These are phyloP conservation scores for Herpetomonas tarakana DNA, from an alignment of 208 protist genomes.

Conservation along the genomic window DNA sequence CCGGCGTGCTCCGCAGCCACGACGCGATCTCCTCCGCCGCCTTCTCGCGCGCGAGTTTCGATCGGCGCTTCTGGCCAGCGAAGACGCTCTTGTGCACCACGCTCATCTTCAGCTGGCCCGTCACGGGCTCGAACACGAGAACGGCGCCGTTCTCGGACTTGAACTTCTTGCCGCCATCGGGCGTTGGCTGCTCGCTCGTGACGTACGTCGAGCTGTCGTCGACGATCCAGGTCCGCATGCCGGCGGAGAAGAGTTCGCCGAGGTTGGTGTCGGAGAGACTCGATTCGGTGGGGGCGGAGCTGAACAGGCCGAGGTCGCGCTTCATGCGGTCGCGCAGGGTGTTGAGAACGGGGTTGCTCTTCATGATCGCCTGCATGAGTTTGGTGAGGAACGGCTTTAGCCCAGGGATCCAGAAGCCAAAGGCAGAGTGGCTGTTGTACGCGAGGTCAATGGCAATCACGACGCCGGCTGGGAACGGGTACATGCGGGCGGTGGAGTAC, in stretches of 20 bases:
- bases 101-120: slow-evolving; percentile 99
- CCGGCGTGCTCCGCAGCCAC: slow-evolving; percentile 98
- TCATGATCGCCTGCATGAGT: slow-evolving; percentile 99
- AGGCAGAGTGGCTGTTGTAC: slow-evolving; percentile 99
- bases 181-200: slow-evolving; percentile 99
- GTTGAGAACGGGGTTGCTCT: slow-evolving; percentile 99
- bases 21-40: slow-evolving; percentile 99
- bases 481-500: slow-evolving; percentile 99
- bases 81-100: slow-evolving; percentile 99
- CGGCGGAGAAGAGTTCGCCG: slow-evolving; percentile 99
- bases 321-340: slow-evolving; percentile 99
- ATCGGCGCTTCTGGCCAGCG: slow-evolving; percentile 99
- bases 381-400: slow-evolving; percentile 97
- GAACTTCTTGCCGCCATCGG: slow-evolving; percentile 98
- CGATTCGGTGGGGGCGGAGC: slow-evolving; percentile 99
- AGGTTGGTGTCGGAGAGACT: slow-evolving; percentile 98
- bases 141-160: slow-evolving; percentile 98
- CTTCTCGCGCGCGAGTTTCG: slow-evolving; percentile 99
- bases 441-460: slow-evolving; percentile 99
- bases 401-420: slow-evolving; percentile 98
- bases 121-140: slow-evolving; percentile 99
- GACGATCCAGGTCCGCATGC: slow-evolving; percentile 99
- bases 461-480: slow-evolving; percentile 98
- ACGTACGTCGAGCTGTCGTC: slow-evolving; percentile 99
- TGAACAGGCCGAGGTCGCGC: slow-evolving; percentile 99